Percentiles rank a stretch among this genome's conserved stretches.
These are phyloP conservation scores for Zygosaccharomyces lentus DNA, from an alignment of 805 yeast genomes.

Conservation along the genomic window DNA sequence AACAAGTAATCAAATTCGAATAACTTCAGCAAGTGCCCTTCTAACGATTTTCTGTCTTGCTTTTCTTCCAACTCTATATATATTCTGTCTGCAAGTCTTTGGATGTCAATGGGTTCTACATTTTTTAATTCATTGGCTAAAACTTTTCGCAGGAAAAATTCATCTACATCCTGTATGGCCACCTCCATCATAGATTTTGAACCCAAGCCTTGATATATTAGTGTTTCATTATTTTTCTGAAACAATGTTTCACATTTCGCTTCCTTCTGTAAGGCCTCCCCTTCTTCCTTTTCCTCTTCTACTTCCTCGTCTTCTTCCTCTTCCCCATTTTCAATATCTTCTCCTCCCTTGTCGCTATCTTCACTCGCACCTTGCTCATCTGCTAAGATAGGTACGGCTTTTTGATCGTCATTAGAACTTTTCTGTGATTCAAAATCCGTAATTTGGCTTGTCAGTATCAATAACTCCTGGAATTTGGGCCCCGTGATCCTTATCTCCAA, in stretches of 20 bases:
- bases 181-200: conserved; percentile 15
- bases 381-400: conserved; percentile 42
- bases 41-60: conserved; percentile 43
- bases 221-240: conserved; percentile 17
- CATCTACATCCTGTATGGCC: conserved; percentile 40
- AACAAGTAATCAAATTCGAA: conserved; percentile 50
- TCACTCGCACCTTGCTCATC: conserved; percentile 43
- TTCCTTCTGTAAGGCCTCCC: not conserved
- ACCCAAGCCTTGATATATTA: conserved; percentile 8
- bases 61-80: conserved; percentile 38
- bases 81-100: conserved; percentile 40
- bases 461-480: conserved; percentile 41
- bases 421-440: conserved; percentile 44
- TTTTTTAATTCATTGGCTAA: conserved; percentile 36
- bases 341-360: conserved; percentile 22
- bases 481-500: conserved; percentile 36
- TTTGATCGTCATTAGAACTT: conserved; percentile 32
- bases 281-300: conserved; percentile 10
- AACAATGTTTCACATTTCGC: not conserved
- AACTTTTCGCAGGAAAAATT: conserved; percentile 52
- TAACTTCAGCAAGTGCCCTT: conserved; percentile 48
- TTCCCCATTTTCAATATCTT: conserved; percentile 24
- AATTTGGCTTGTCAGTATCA: conserved; percentile 43
- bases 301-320: conserved; percentile 22
- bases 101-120: conserved; percentile 40